Evolutionary conservation across 1,139 yeast species (phyloP).

Genomic region (Yamadazyma siamensis): DNA sequence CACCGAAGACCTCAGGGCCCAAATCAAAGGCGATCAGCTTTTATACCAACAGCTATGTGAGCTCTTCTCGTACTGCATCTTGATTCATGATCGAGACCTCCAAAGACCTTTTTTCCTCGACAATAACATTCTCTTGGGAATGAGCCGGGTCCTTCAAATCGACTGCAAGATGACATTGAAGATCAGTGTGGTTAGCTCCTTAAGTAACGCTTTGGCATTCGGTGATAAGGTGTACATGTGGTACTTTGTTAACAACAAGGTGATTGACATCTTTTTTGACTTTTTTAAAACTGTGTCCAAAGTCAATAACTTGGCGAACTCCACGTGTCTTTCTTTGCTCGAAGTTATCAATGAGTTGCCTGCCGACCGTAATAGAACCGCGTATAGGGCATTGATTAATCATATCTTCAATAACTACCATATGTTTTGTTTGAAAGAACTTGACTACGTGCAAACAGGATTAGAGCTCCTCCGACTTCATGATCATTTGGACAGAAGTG

Average conservation of each 20-base stretch:
- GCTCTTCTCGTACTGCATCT: slow-evolving; percentile 60
- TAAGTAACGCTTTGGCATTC: slow-evolving; percentile 54
- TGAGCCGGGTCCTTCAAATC: slow-evolving; percentile 42
- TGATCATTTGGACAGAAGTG: slow-evolving; percentile 9
- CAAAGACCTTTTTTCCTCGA: slow-evolving; percentile 63
- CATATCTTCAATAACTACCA: slow-evolving; percentile 47
- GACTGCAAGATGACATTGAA: slow-evolving; percentile 49
- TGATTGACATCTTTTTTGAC: slow-evolving; percentile 50
- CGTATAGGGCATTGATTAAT: slow-evolving; percentile 45
- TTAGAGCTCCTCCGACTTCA: slow-evolving; percentile 20
- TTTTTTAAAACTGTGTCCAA: slow-evolving; percentile 50
- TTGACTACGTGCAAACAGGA: slow-evolving; percentile 31
- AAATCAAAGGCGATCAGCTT: slow-evolving; percentile 29
- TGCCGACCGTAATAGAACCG: slow-evolving; percentile 26
- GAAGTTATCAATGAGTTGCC: slow-evolving; percentile 42
- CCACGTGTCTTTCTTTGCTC: slow-evolving; percentile 72
- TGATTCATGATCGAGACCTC: slow-evolving; percentile 54
- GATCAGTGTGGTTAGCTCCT: slow-evolving; percentile 62
- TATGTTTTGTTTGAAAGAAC: slow-evolving; percentile 28
- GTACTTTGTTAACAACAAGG: slow-evolving; percentile 53
- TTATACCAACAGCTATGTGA: slow-evolving; percentile 67
- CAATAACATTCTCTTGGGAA: slow-evolving; percentile 51
- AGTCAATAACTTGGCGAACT: slow-evolving; percentile 64
- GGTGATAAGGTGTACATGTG: slow-evolving; percentile 61
- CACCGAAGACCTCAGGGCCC: slow-evolving; percentile 8